Conservation (phyloP, 2,329 filamentous ascomycete genomes). For the Exophiala lecanii-corni region DNA sequence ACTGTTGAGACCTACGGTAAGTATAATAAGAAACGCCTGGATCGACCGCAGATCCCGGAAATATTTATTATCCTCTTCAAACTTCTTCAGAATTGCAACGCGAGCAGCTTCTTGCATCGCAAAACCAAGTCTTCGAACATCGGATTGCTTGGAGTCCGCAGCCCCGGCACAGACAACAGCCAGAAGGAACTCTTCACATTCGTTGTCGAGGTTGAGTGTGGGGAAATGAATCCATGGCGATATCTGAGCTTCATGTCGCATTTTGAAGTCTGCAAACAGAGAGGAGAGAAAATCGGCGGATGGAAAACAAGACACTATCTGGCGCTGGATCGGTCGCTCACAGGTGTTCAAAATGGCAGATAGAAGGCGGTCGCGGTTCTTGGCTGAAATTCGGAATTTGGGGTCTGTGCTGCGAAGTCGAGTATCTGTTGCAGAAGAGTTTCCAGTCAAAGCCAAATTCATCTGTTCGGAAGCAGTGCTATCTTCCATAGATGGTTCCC, state of each 20-base stretch:
- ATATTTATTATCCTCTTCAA: conserved; percentile 34
- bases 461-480: neutral
- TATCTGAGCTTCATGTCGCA: conserved; percentile 27
- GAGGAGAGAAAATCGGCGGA: conserved; percentile 37
- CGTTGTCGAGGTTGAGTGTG: conserved; percentile 35
- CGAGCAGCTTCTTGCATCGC: conserved; percentile 36
- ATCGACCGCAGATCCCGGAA: conserved; percentile 32
- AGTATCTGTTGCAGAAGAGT: conserved; percentile 25
- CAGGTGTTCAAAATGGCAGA: conserved; percentile 39
- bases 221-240: conserved; percentile 36
- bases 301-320: conserved; percentile 45
- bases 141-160: conserved; percentile 35
- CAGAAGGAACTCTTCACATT: conserved; percentile 36
- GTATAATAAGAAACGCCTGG: conserved; percentile 33
- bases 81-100: conserved; percentile 13
- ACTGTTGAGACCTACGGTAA: conserved; percentile 36
- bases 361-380: conserved; percentile 7
- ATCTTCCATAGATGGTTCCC: conserved; percentile 3
- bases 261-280: conserved; percentile 36
- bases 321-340: conserved; percentile 47
- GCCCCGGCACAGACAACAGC: conserved; percentile 37
- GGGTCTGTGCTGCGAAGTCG: neutral
- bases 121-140: conserved; percentile 39
- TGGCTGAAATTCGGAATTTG: neutral
- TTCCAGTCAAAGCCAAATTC: conserved; percentile 30